Base-by-base conservation (phyloP, 345 rosid genomes). In the Eucalyptus globulus region DNA sequence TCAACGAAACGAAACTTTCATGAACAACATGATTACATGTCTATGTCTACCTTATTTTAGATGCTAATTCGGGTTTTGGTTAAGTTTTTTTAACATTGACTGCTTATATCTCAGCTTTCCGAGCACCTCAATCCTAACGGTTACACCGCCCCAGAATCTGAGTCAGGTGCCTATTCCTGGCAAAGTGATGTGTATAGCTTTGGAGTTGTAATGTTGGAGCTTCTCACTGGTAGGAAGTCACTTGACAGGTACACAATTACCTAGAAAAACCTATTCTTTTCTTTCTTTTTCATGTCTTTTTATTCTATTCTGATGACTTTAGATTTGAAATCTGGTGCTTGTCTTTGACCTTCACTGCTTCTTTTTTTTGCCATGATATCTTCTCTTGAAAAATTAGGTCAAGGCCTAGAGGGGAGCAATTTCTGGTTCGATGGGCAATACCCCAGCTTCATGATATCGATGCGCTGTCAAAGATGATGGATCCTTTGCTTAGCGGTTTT, bases 151-250 rank as follows among this genome's bases (percentile, higher is more conserved):
- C 97, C 97, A 12, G 99, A 98, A 91, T 91, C 93, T 9, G 98
- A 96, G 90, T 95, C 91, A 9, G 98, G 99, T 92, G 93, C 92
- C 87, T 96, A 95, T 86, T 94, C 98, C 86, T 95, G 95, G 93
- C 97, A 95, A 88, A 98, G 99, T 87, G 99, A 98, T 89, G 94
- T 98, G 53, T 97, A 94, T 90, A 98, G 99, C 93, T 96, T 98
- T 50, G 99, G 99, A 14, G 97, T 98, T 83, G 96, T 98, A 89
- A 95, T 98, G 98, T 94, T 98, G 87, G 99, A 98, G 91, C 95
- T 98, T 80, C 99, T 98, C 85, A 95, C 99, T 0, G 98, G 99
- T 47, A 93, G 97, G 86, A 95, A 93, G 91, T 90, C 99, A 56
- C 93, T 92, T 85, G 99, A 98, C 93, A 96, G 99, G 99, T 97